Evolutionary conservation across 2,329 filamentous ascomycete genomes (phyloP), one percentile per base, ranked within the genome.

Genomic region (Verticillium dahliae): DNA sequence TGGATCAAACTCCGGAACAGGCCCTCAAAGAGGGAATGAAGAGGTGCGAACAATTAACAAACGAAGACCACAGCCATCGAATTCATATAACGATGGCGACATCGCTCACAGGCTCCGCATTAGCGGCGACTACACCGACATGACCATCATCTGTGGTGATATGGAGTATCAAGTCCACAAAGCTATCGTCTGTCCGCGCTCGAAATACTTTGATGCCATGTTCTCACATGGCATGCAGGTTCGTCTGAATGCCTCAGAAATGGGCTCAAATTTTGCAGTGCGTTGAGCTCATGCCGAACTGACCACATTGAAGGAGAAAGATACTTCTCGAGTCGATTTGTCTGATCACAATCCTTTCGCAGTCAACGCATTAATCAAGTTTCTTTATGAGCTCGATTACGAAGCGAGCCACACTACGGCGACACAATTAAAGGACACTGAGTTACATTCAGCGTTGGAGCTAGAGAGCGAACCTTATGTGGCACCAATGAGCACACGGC

Each of bases 141-240:
- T 66, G 2, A 59, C 54, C 14, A 61, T 66, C 22, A 45, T 41
- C 4, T 65, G 63, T 22, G 65, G 63, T 18, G 60, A 62, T 34
- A 61, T 63, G 15, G 22, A 61, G 15, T 61, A 66, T 58, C 59
- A 35, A 15, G 63, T 65, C 15, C 65, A 66, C 59, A 60, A 62
- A 61, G 63, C 61, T 34, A 59, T 65, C 14, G 62, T 66, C 15
- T 65, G 58, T 45, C 59, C 64, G 35, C 60, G 59, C 14, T 63
- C 63, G 7, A 22, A 15, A 14, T 60, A 39, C 11, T 56, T 60
- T 35, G n/a, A 9, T 2, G n/a, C 50, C 18, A 56, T 56, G 22
- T 41, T 39, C 33, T 13, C 37, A 15, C 31, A 15, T 6, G 33
- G 6, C n/a, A 58, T 41, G 35, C 22, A 58, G 57, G 57, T 45